Base-by-base conservation (phyloP, 2,329 filamentous ascomycete species). In the Biscogniauxia marginata region DNA sequence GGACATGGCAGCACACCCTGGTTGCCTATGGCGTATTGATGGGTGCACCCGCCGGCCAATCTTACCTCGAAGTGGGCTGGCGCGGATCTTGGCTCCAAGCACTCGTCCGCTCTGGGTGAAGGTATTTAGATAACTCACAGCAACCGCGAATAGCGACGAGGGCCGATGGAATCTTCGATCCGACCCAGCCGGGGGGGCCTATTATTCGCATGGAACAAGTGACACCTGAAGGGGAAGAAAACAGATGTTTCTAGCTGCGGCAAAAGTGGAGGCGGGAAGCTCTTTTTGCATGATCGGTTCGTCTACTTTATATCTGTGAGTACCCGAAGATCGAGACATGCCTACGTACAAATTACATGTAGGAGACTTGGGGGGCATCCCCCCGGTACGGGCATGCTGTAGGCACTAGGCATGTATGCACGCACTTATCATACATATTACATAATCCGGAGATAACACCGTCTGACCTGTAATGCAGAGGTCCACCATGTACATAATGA, bases 1-100 rank as follows among this genome's bases (percentile, higher is more conserved):
- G 65, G 63, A 57, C 55, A 52, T 44, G 48, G 54, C 34, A 24
- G 20, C 30, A 24, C 49, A 55, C 52, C 53, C 56, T 50, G 56
- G 60, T 18, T 46, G 23, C 21, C 46, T 50, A 49, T 58, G 58
- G 58, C 56, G 52, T 53, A 59, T 46, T 53, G 54, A 52, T 46
- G 48, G 44, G 49, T 55, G 49, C 50, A 50, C 49, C 50, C 49
- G 55, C 25, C 60, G 54, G 44, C 44, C 18, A 20, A 46, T 46
- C 44, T 46, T 46, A 18, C 50, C 57, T 54, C 30, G 54, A 61
- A 54, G 47, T 22, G 51, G 57, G 24, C 46, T 54, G 30, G 53
- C 25, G 55, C 50, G 51, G 53, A 21, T 46, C 18, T 46, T 46
- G 44, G 44, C 44, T 18, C 44, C 18, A 46, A 4, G 44, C 44